phyloP scores from a whole-genome alignment of 805 yeast genomes.

The Candida xyloterini region DNA sequence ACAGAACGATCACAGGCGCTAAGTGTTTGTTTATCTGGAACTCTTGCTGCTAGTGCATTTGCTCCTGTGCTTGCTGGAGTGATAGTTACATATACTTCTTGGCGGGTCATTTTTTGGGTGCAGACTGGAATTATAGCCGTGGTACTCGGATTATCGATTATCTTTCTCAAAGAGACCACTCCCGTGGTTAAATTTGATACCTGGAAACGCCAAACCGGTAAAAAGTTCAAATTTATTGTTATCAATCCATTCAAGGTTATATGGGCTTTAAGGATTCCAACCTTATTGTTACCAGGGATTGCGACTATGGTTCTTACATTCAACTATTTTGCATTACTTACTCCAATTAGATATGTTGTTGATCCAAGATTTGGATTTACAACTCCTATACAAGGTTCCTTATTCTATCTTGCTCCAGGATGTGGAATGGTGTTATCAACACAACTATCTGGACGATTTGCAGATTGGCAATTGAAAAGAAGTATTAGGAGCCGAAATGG shows the following conservation, averaged over 20 bases:
- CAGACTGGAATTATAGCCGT: conserved; percentile 42
- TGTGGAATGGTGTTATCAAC: conserved; percentile 48
- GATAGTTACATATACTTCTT: conserved; percentile 44
- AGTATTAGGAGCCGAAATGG: conserved; percentile 39
- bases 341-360: conserved; percentile 52
- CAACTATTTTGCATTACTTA: conserved; percentile 47
- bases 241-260: conserved; percentile 45
- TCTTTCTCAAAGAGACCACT: conserved; percentile 46
- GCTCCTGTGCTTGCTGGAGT: conserved; percentile 52
- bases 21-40: conserved; percentile 44
- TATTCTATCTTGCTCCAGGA: conserved; percentile 55
- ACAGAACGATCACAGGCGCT: conserved; percentile 46
- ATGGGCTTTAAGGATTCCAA: conserved; percentile 38
- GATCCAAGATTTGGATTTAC: conserved; percentile 50
- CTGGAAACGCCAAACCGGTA: conserved; percentile 27
- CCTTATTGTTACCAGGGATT: conserved; percentile 40
- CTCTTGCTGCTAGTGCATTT: conserved; percentile 49
- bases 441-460: conserved; percentile 47
- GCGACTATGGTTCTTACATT: conserved; percentile 38
- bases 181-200: conserved; percentile 29
- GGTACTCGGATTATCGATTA: conserved; percentile 30
- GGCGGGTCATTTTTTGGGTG: conserved; percentile 52
- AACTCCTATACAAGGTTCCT: conserved; percentile 46
- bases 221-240: conserved; percentile 37
- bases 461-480: conserved; percentile 43